These are phyloP conservation scores for Obelidium mucronatum DNA, from an alignment of 192 early-diverging fungal species.

Conservation along the genomic window DNA sequence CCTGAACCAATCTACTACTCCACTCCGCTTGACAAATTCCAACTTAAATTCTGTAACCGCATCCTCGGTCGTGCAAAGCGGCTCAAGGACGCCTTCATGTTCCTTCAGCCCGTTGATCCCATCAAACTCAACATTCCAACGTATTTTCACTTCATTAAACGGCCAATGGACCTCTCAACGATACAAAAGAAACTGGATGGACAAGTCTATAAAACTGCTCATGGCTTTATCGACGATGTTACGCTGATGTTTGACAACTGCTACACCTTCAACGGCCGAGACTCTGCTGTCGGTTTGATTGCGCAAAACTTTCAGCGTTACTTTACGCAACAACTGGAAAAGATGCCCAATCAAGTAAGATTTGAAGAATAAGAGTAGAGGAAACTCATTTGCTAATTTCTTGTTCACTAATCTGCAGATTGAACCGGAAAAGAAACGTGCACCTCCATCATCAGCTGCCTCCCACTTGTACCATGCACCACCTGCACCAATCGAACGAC, in stretches of 20 bases:
- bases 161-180: conserved; percentile 85
- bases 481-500: conserved; percentile 20
- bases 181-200: conserved; percentile 74
- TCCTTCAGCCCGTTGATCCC: conserved; percentile 82
- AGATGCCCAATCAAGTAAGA: too few species aligned
- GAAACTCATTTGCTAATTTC: too few species aligned
- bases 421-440: neutral
- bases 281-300: conserved; percentile 45
- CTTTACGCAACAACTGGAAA: conserved; percentile 53
- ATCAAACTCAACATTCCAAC: conserved; percentile 70
- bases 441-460: neutral
- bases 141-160: conserved; percentile 73
- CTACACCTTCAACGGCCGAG: conserved; percentile 58
- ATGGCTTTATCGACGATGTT: conserved; percentile 54
- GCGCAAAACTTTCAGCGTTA: conserved; percentile 43
- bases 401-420: too few species aligned
- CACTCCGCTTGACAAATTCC: conserved; percentile 60
- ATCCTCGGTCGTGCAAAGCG: conserved; percentile 78
- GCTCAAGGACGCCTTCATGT: conserved; percentile 83
- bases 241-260: conserved; percentile 63
- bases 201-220: conserved; percentile 60
- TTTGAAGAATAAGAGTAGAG: too few species aligned
- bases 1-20: neutral
- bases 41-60: conserved; percentile 82
- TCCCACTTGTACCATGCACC: neutral